These are phyloP conservation scores for Helminthosporium solani DNA, from an alignment of 2,329 filamentous ascomycete genomes.

Conservation along the genomic window DNA sequence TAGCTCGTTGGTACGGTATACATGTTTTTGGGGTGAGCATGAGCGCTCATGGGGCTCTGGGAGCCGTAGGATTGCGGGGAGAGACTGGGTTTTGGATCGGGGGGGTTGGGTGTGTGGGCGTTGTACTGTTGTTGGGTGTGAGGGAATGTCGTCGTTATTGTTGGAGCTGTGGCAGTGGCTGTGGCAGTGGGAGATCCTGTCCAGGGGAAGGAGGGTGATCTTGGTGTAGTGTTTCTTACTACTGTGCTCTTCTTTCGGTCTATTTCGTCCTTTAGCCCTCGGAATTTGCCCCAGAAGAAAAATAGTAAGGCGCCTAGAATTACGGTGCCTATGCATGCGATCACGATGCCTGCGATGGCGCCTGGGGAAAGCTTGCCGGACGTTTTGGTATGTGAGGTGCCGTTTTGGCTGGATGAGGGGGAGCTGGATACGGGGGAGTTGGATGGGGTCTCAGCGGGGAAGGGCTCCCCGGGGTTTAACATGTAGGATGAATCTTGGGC, in stretches of 20 bases:
- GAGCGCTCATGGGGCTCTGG: not conserved
- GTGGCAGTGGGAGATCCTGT: no score
- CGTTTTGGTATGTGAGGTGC: not conserved
- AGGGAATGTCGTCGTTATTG: no score
- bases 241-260: not conserved
- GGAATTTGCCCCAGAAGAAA: constrained; percentile 15
- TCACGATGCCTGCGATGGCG: constrained; percentile 54
- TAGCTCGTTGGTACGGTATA: not conserved
- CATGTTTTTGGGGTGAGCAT: not conserved
- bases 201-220: not conserved
- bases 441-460: constrained; percentile 9
- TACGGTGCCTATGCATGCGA: constrained; percentile 48
- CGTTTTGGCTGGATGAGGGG: no score
- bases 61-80: not conserved
- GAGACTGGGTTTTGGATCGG: not conserved
- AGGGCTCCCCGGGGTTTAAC: constrained; percentile 18
- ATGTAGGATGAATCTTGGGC: no score
- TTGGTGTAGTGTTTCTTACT: not conserved
- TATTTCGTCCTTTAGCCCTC: constrained; percentile 8
- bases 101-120: no score
- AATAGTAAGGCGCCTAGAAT: constrained; percentile 7
- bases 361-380: constrained; percentile 25
- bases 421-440: not conserved
- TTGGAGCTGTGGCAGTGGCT: no score
- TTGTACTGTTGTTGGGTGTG: no score